Evolutionary conservation across 306 rosid species (phyloP).

Genomic region (Vigna hirtella): DNA sequence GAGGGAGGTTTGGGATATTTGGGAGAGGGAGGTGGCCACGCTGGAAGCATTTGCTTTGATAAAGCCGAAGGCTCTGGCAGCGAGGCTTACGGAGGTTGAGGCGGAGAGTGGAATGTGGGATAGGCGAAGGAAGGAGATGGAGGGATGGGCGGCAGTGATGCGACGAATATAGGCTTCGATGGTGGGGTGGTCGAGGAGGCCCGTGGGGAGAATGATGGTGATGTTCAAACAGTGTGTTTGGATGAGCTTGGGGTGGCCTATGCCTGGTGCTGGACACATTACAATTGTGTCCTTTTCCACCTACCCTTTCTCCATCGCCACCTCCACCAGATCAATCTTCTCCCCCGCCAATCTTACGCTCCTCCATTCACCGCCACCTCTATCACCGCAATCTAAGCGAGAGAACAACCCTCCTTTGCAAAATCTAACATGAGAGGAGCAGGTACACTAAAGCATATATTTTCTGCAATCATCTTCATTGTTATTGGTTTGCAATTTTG

Average conservation of each 20-base stretch:
- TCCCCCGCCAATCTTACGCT: too few relatives aligned
- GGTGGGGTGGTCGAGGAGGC: conserved; percentile 24
- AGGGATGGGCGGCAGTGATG: conserved; percentile 37
- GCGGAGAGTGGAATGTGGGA: not conserved
- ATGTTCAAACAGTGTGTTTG: not conserved
- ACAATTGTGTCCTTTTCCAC: too few relatives aligned
- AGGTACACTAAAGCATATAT: not conserved
- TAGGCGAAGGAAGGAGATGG: conserved; percentile 40
- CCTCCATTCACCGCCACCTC: too few relatives aligned
- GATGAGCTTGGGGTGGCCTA: too few relatives aligned
- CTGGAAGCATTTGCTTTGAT: conserved; percentile 11
- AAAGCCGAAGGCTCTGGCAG: conserved; percentile 23
- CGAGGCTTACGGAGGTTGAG: not conserved
- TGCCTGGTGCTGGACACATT: too few relatives aligned
- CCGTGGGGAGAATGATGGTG: conserved; percentile 40
- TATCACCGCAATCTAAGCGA: too few relatives aligned
- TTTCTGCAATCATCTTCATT: not conserved
- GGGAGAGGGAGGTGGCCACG: conserved; percentile 8
- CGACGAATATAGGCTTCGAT: conserved; percentile 32
- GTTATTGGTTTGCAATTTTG: not conserved
- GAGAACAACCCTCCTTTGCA: too few relatives aligned
- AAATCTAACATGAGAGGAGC: not conserved
- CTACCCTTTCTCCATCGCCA: too few relatives aligned
- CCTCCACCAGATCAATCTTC: too few relatives aligned
- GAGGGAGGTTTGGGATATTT: not conserved